These are phyloP conservation scores for Phlebiopsis flavidoalba DNA, from an alignment of 768 basidiomycete species.

Conservation along the genomic window DNA sequence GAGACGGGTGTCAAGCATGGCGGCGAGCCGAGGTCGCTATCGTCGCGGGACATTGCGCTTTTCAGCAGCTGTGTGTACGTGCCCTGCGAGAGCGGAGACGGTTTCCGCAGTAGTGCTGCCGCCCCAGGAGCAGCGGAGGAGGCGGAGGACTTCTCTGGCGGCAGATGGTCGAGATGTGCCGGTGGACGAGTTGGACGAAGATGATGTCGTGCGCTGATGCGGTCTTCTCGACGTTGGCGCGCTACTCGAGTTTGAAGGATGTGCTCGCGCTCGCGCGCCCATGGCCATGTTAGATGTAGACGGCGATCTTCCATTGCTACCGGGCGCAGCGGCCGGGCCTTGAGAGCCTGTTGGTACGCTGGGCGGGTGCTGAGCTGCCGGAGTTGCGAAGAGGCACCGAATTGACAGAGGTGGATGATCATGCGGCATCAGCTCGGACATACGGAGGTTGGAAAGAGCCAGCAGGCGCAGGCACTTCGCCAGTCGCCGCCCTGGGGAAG, in stretches of 20 bases:
- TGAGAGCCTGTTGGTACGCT: slow-evolving; percentile 70
- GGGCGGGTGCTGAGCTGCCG: slow-evolving; percentile 45
- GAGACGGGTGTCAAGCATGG: slow-evolving; percentile 40
- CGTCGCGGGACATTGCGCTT: slow-evolving; percentile 76
- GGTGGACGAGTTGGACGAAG: slow-evolving; percentile 36
- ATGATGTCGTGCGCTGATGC: slow-evolving; percentile 47
- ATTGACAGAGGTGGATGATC: slow-evolving; percentile 73
- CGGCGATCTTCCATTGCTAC: slow-evolving; percentile 15
- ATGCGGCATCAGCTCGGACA: slow-evolving; percentile 73
- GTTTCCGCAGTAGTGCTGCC: slow-evolving; percentile 30
- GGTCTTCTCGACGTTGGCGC: slow-evolving; percentile 29
- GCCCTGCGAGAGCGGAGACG: slow-evolving; percentile 69
- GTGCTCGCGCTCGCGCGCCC: slow-evolving; percentile 9
- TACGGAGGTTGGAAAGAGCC: slow-evolving; percentile 69
- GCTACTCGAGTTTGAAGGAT: slow-evolving; percentile 17
- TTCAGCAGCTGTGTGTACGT: slow-evolving; percentile 58
- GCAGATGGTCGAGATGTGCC: slow-evolving; percentile 29
- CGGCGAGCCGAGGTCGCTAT: slow-evolving; percentile 63
- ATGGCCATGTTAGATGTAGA: slow-evolving; percentile 19
- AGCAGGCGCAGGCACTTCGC: slow-evolving; percentile 32
- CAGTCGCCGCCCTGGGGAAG: slow-evolving; percentile 35
- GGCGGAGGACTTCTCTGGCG: slow-evolving; percentile 27
- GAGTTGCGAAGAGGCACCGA: slow-evolving; percentile 43
- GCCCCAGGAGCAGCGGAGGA: slow-evolving; percentile 20
- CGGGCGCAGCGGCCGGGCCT: slow-evolving; percentile 41